Conservation (phyloP, 768 basidiomycete species). For the Pleurotus djamor region DNA sequence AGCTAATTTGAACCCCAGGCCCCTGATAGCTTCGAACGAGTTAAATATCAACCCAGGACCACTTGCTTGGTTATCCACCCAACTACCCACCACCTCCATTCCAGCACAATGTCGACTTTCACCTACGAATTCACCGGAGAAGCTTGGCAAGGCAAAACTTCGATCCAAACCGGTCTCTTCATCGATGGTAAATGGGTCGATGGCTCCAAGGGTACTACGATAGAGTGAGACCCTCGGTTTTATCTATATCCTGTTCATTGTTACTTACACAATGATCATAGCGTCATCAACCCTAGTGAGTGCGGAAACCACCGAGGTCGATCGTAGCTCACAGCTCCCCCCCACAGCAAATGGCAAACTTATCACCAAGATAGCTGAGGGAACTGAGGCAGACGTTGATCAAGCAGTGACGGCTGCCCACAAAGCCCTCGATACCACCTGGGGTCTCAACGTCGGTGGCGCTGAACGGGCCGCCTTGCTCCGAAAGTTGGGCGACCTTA, state of each 20-base stretch:
- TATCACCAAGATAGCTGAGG: constrained; percentile 50
- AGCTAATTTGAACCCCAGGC: neutral
- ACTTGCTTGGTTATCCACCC: neutral
- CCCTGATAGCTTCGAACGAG: neutral
- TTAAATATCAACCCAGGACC: constrained; percentile 2
- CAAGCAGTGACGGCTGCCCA: constrained; percentile 60
- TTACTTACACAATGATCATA: constrained; percentile 22
- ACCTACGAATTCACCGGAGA: constrained; percentile 50
- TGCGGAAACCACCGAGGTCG: neutral
- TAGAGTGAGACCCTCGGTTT: constrained; percentile 16
- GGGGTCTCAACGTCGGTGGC: constrained; percentile 57
- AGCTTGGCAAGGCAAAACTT: constrained; percentile 55
- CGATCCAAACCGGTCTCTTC: constrained; percentile 67
- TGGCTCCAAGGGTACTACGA: constrained; percentile 44
- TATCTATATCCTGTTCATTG: constrained; percentile 1
- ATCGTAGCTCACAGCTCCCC: neutral
- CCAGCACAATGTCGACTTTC: constrained; percentile 30
- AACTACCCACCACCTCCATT: neutral
- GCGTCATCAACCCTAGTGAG: constrained; percentile 53
- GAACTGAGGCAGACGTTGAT: constrained; percentile 62
- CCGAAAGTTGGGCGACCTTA: constrained; percentile 51
- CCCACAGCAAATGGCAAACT: constrained; percentile 46
- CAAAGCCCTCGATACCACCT: constrained; percentile 53
- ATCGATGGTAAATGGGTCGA: constrained; percentile 70
- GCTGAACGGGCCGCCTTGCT: constrained; percentile 47